A percentile compares a stretch with the other conserved stretches of the same genome.
Conservation (phyloP, 2,329 filamentous ascomycete genomes). For the Apiospora sp. region DNA sequence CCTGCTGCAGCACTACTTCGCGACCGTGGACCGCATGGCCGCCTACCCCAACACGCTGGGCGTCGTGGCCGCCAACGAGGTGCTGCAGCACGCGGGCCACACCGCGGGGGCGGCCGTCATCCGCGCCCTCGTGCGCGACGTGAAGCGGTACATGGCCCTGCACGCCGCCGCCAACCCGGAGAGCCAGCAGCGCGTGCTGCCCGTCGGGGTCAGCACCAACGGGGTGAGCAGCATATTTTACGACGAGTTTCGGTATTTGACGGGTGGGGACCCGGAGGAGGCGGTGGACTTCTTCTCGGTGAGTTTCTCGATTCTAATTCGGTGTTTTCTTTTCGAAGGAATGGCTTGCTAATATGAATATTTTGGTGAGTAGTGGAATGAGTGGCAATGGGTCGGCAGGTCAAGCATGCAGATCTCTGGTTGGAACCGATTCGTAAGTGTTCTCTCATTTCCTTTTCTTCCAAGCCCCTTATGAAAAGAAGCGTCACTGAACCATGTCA, state of each 20-base stretch:
- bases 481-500: neutral
- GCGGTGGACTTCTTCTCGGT: constrained; percentile 34
- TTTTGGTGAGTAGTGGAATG: constrained; percentile 31
- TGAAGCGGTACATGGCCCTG: constrained; percentile 39
- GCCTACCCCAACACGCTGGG: constrained; percentile 41
- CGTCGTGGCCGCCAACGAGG: constrained; percentile 34
- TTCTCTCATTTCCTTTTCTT: too few species aligned
- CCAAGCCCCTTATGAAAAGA: too few species aligned
- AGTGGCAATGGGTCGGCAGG: constrained; percentile 27
- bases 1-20: constrained; percentile 35
- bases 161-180: constrained; percentile 19
- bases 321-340: too few species aligned
- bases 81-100: constrained; percentile 29
- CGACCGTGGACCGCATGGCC: constrained; percentile 37
- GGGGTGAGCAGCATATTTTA: constrained; percentile 16
- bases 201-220: constrained; percentile 31
- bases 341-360: neutral
- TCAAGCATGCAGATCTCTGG: constrained; percentile 27
- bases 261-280: constrained; percentile 2
- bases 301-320: constrained; percentile 30
- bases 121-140: constrained; percentile 38
- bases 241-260: constrained; percentile 19
- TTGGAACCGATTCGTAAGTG: constrained; percentile 26
- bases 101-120: constrained; percentile 33
- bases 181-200: constrained; percentile 28